Evolutionary conservation across 1,284 basidiomycete genomes (phyloP), one percentile per base, ranked within the genome.

Genomic region (Pisolithus thermaeus): DNA sequence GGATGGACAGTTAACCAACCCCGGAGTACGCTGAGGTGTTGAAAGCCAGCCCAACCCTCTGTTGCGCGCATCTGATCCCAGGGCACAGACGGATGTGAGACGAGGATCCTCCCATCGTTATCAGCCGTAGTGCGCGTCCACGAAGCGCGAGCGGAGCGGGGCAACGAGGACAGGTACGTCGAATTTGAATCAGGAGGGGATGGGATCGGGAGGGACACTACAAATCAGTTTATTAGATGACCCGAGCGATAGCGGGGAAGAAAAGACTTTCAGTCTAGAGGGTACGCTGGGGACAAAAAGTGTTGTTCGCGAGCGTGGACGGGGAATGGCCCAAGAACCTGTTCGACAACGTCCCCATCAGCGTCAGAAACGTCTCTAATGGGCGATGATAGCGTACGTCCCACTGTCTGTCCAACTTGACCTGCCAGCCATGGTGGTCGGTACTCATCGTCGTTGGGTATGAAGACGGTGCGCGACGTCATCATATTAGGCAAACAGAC

Each of bases 11-110:
- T 82, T 9, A 92, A 56, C 2, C 74, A 77, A 1, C 83, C 77
- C 36, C 75, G 77, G n/a, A 91, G 70, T 18, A 90, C 66, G 18
- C 78, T 75, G 59, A 88, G 79, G 59, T 90, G 84, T 61, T 92
- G 89, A 25, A 91, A 65, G 14, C 78, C 83, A 18, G 87, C 84
- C 89, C 89, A 91, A n/a, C 89, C 90, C 67, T 90, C 83, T 1
- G 81, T 83, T 37, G 75, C 71, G 18, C 87, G 80, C 45, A 92
- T 71, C 46, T 72, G 69, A 28, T 74, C 62, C 89, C 89, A 92
- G 49, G 87, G 83, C 45, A 53, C 43, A 23, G 50, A 55, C 8
- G 84, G 84, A 56, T 85, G 87, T 0, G 80, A 78, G 7, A 90
- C 67, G 14, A 71, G 62, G 14, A 90, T 67, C 44, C 71, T 67